These are phyloP conservation scores for Serendipita vermifera DNA, from an alignment of 768 basidiomycete genomes.

Conservation along the genomic window DNA sequence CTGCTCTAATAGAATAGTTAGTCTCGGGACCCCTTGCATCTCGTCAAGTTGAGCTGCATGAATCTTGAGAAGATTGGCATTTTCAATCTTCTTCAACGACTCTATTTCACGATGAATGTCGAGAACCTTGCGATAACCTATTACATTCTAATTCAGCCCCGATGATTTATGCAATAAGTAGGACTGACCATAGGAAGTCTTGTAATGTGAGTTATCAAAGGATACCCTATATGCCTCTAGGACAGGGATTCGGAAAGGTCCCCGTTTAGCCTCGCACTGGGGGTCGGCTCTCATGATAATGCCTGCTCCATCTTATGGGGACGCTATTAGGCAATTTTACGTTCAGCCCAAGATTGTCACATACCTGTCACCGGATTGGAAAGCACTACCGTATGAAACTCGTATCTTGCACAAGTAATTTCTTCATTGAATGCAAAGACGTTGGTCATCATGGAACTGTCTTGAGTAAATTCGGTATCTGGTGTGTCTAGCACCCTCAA, in stretches of 20 bases:
- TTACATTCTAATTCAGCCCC: not conserved
- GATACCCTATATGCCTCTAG: conserved; percentile 54
- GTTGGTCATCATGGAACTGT: not conserved
- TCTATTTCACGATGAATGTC: conserved; percentile 47
- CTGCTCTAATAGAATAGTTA: conserved; percentile 62
- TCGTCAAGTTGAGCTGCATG: conserved; percentile 51
- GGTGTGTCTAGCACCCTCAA: not conserved
- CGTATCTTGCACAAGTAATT: conserved; percentile 44
- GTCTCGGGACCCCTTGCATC: conserved; percentile 36
- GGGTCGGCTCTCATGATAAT: conserved; percentile 41
- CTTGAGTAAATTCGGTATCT: not conserved
- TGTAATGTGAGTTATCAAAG: conserved; percentile 59
- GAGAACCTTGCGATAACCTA: conserved; percentile 52
- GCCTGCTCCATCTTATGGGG: conserved; percentile 9
- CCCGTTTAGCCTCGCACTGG: conserved; percentile 49
- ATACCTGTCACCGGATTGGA: conserved; percentile 60
- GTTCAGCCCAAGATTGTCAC: too few relatives aligned
- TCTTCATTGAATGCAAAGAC: conserved; percentile 33
- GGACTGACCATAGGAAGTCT: conserved; percentile 41
- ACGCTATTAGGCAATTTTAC: too few relatives aligned
- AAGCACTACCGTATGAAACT: conserved; percentile 52
- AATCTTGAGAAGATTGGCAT: conserved; percentile 52
- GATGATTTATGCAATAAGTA: not conserved
- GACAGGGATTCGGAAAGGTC: conserved; percentile 30
- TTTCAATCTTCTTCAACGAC: conserved; percentile 43